A percentile compares a stretch with the other conserved stretches of the same genome.
Conservation (phyloP, 768 basidiomycete genomes). For the Boletus patriciae region DNA sequence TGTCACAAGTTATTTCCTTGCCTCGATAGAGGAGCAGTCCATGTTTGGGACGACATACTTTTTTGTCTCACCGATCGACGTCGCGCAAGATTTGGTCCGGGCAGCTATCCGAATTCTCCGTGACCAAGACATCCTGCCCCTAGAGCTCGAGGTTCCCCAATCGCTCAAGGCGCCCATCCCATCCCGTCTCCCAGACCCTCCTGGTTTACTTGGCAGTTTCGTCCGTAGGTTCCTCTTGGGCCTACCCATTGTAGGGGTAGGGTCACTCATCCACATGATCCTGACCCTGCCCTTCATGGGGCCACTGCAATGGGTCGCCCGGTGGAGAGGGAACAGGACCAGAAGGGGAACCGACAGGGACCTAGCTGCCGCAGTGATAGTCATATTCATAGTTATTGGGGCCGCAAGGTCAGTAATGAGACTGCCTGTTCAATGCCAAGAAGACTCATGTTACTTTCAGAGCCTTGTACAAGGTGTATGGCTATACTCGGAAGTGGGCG, state of each 20-base stretch:
- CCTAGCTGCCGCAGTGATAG: constrained; percentile 62
- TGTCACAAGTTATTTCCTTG: constrained; percentile 65
- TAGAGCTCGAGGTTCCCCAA: constrained; percentile 17
- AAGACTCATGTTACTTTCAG: constrained; percentile 38
- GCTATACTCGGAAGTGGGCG: constrained; percentile 56
- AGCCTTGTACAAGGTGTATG: constrained; percentile 70
- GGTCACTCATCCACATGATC: constrained; percentile 72
- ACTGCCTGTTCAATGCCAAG: neutral
- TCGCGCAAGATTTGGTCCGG: constrained; percentile 59
- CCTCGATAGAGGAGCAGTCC: constrained; percentile 55
- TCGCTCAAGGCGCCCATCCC: constrained; percentile 21
- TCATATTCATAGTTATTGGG: constrained; percentile 60
- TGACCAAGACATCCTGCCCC: constrained; percentile 50
- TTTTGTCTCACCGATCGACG: constrained; percentile 54
- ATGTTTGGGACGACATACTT: constrained; percentile 38
- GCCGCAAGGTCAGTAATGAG: constrained; percentile 51
- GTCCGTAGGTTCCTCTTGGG: constrained; percentile 74
- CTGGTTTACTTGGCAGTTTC: constrained; percentile 54
- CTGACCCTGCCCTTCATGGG: constrained; percentile 61
- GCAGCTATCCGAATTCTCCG: constrained; percentile 62
- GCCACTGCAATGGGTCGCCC: constrained; percentile 69
- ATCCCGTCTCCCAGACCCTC: constrained; percentile 31
- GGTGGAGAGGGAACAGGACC: constrained; percentile 58
- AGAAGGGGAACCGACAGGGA: constrained; percentile 57
- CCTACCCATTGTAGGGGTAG: constrained; percentile 74